A percentile compares a stretch with the other conserved stretches of the same genome.
These are phyloP conservation scores for Phaeosphaeria sp. DNA, from an alignment of 2,329 filamentous ascomycete species.

Conservation along the genomic window DNA sequence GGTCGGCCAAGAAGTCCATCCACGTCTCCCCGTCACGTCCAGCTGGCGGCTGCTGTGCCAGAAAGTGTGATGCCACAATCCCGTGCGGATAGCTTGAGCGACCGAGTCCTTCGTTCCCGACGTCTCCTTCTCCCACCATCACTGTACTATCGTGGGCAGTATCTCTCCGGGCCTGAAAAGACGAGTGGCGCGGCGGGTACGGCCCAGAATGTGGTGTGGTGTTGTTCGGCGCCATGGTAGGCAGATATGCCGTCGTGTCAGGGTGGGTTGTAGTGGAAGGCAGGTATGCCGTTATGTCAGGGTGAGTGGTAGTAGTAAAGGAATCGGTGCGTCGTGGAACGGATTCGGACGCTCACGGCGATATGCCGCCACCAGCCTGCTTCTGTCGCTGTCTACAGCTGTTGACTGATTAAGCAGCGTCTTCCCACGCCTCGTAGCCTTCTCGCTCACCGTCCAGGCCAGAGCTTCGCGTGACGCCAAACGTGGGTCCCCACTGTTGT, in stretches of 20 bases:
- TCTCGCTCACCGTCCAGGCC: conserved; percentile 12
- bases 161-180: conserved; percentile 21
- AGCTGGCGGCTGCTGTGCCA: conserved; percentile 23
- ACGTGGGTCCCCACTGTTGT: conserved; percentile 2
- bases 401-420: neutral
- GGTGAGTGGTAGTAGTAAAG: no score
- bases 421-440: neutral
- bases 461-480: conserved; percentile 14
- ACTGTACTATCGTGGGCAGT: conserved; percentile 14
- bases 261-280: no score
- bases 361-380: conserved; percentile 35
- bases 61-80: conserved; percentile 36
- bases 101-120: conserved; percentile 1
- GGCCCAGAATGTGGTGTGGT: conserved; percentile 10
- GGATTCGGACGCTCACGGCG: conserved; percentile 30
- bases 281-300: no score
- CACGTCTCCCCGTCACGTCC: conserved; percentile 40
- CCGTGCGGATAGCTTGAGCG: conserved; percentile 22
- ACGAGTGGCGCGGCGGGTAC: conserved; percentile 22
- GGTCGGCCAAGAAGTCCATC: conserved; percentile 41
- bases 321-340: conserved; percentile 8
- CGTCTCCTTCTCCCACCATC: neutral
- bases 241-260: neutral
- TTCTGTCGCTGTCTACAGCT: neutral
- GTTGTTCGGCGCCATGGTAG: conserved; percentile 20